These are phyloP conservation scores for Fagus sylvatica DNA, from an alignment of 306 rosid species.

Conservation along the genomic window DNA sequence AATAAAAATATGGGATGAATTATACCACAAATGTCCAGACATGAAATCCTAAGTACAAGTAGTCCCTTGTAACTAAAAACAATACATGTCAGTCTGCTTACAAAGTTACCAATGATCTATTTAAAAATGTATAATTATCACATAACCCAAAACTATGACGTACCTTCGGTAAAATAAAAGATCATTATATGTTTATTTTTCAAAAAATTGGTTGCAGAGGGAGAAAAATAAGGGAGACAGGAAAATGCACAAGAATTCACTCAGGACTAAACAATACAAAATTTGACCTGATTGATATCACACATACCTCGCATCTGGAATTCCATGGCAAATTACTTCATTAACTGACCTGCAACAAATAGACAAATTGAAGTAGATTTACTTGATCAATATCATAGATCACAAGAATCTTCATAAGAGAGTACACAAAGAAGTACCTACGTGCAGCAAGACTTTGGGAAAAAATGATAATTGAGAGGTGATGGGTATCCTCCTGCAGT, in stretches of 20 bases:
- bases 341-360: constrained; percentile 78
- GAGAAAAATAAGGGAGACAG: not conserved
- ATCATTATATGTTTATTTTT: not conserved
- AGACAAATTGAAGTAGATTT: constrained; percentile 11
- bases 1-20: not conserved
- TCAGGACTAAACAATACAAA: not conserved
- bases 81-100: not conserved
- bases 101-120: not conserved
- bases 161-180: not conserved
- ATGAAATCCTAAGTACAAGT: not conserved
- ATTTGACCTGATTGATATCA: not conserved
- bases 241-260: not conserved
- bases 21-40: not conserved
- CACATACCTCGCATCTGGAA: constrained; percentile 91
- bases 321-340: constrained; percentile 98
- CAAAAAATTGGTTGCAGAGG: not conserved
- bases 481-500: constrained; percentile 93
- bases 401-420: not conserved
- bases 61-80: not conserved
- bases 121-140: not conserved
- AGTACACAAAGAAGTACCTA: constrained; percentile 61
- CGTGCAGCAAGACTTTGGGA: constrained; percentile 99
- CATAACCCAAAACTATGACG: not conserved
- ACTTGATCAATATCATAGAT: constrained; percentile 22
- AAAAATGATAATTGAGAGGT: constrained; percentile 85